Conservation (phyloP, 768 basidiomycete species). For the Lanmaoa pseudosensibilis region DNA sequence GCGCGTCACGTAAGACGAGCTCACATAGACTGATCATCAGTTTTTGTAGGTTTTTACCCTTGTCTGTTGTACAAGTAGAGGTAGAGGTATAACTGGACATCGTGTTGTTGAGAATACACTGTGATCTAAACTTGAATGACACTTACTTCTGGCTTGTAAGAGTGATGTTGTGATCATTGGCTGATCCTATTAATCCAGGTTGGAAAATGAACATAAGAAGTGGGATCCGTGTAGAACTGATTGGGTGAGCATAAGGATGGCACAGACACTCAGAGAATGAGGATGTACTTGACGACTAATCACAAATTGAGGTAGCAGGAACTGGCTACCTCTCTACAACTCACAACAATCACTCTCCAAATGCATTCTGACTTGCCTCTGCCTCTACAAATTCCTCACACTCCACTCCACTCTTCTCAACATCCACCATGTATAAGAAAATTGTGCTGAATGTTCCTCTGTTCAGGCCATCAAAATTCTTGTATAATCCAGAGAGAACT, state of each 20-base stretch:
- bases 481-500: background rate
- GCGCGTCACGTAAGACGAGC: conserved; percentile 17
- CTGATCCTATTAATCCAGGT: background rate
- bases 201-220: background rate
- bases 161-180: background rate
- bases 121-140: background rate
- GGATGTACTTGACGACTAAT: too few species aligned
- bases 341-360: conserved; percentile 11
- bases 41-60: background rate
- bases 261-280: background rate
- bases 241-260: background rate
- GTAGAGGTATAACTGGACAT: background rate
- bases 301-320: background rate
- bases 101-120: background rate
- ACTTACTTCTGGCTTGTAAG: background rate
- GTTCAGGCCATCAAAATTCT: background rate
- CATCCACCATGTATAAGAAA: conserved; percentile 63
- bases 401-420: conserved; percentile 61
- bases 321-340: background rate
- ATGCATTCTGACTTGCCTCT: conserved; percentile 46
- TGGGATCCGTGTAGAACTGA: too few species aligned
- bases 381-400: conserved; percentile 62
- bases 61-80: background rate
- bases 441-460: conserved; percentile 36
- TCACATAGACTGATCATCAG: background rate